Percentiles rank a stretch among this genome's conserved stretches.
These are phyloP conservation scores for Parastagonospora avenae DNA, from an alignment of 2,329 filamentous ascomycete species.

Conservation along the genomic window DNA sequence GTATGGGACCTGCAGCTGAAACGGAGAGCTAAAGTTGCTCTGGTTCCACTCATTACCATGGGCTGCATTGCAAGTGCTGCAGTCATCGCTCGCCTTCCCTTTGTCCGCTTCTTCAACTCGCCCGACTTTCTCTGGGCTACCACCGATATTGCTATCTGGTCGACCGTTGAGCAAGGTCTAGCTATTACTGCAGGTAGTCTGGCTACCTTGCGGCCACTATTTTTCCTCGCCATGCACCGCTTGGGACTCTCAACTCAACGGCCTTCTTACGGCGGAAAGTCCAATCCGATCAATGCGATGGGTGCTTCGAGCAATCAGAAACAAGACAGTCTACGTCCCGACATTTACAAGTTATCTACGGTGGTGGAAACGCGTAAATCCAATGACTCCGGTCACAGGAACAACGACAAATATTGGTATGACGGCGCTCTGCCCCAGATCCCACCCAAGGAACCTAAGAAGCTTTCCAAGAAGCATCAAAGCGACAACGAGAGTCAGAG, in stretches of 20 bases:
- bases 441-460: conserved; percentile 13
- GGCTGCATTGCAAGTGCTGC: conserved; percentile 52
- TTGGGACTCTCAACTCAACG: conserved; percentile 31
- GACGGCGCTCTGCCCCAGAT: conserved; percentile 6
- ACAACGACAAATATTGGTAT: conserved; percentile 22
- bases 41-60: conserved; percentile 56
- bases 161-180: conserved; percentile 43
- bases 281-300: conserved; percentile 12
- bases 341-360: conserved; percentile 27
- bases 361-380: conserved; percentile 22
- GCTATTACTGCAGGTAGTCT: conserved; percentile 45
- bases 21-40: conserved; percentile 54
- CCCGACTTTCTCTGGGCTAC: conserved; percentile 45
- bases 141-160: conserved; percentile 46
- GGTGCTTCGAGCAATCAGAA: conserved; percentile 18
- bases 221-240: conserved; percentile 28
- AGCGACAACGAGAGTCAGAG: conserved; percentile 28
- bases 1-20: conserved; percentile 59
- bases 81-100: conserved; percentile 39
- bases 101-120: conserved; percentile 31
- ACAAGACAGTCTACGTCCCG: conserved; percentile 21
- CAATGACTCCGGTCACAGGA: conserved; percentile 13
- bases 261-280: conserved; percentile 26
- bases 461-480: conserved; percentile 11
- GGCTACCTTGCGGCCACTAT: conserved; percentile 43